Percentiles rank a stretch among this genome's conserved stretches.
These are phyloP conservation scores for Pezicula radicicola DNA, from an alignment of 2,329 filamentous ascomycete species.

Conservation along the genomic window DNA sequence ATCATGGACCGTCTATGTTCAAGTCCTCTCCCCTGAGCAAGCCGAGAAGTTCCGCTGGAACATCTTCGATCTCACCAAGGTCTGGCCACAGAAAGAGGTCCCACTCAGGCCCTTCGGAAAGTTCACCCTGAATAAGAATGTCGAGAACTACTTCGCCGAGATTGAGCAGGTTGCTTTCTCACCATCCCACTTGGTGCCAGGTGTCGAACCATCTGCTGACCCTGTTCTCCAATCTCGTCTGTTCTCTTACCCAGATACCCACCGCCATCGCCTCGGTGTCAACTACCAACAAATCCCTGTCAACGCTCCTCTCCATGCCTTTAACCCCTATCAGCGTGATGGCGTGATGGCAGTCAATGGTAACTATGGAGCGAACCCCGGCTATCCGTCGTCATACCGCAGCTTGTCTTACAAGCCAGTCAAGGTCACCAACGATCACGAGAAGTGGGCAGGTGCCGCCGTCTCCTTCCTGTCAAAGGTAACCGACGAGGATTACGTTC, in stretches of 20 bases:
- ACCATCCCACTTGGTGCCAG: constrained; percentile 63
- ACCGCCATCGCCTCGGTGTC: constrained; percentile 52
- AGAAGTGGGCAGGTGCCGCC: constrained; percentile 45
- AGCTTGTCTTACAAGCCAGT: constrained; percentile 39
- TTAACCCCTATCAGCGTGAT: constrained; percentile 71
- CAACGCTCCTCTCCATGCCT: constrained; percentile 41
- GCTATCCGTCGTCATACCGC: constrained; percentile 52
- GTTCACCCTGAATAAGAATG: constrained; percentile 63
- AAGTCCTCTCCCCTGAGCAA: constrained; percentile 59
- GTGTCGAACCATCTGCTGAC: constrained; percentile 67
- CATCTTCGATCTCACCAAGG: constrained; percentile 68
- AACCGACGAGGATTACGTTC: constrained; percentile 28
- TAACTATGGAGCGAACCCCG: constrained; percentile 59
- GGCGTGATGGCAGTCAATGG: constrained; percentile 67
- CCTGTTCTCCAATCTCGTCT: constrained; percentile 67
- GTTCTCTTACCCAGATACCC: constrained; percentile 69
- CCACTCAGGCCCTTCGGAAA: constrained; percentile 59
- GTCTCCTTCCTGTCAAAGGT: constrained; percentile 41
- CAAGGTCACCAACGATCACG: constrained; percentile 39
- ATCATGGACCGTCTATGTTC: constrained; percentile 62
- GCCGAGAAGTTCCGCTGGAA: constrained; percentile 60
- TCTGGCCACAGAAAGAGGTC: constrained; percentile 63
- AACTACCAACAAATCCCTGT: constrained; percentile 60
- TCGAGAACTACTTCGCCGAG: constrained; percentile 60
- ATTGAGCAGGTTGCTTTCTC: constrained; percentile 71